phyloP scores from a whole-genome alignment of 495 filamentous ascomycete species.

The Ascobolus immersus region DNA sequence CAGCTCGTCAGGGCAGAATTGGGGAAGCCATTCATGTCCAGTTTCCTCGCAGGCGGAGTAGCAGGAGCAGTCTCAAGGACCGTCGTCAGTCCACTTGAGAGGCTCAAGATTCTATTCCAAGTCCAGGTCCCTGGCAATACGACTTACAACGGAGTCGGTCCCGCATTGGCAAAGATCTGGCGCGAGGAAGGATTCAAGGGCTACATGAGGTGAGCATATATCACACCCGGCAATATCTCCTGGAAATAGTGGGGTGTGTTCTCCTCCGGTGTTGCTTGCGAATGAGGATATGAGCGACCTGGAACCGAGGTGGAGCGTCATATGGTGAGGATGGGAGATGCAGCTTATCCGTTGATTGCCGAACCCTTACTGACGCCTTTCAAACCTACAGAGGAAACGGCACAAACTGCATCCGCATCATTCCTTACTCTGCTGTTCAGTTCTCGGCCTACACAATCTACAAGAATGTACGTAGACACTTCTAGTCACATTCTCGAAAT shows the following conservation, averaged over 20 bases:
- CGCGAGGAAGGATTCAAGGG: constrained; percentile 86
- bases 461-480: constrained; percentile 70
- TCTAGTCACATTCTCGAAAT: constrained; percentile 5
- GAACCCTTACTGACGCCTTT: constrained; percentile 7
- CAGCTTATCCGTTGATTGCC: neutral
- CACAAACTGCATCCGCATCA: constrained; percentile 91
- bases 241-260: neutral
- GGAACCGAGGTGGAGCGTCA: neutral
- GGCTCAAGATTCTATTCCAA: constrained; percentile 91
- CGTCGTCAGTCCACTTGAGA: constrained; percentile 83
- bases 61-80: constrained; percentile 93
- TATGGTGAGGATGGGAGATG: neutral
- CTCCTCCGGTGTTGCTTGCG: neutral
- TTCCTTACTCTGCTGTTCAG: constrained; percentile 92
- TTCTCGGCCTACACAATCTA: constrained; percentile 96
- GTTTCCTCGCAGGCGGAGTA: constrained; percentile 86
- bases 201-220: constrained; percentile 40
- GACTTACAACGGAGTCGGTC: constrained; percentile 77
- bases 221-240: neutral
- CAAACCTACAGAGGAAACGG: constrained; percentile 47
- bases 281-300: neutral
- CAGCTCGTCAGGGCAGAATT: constrained; percentile 25
- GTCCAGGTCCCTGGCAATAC: constrained; percentile 73
- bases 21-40: constrained; percentile 58
- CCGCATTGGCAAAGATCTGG: constrained; percentile 83